These are phyloP conservation scores for Barnettozyma sp. DNA, from an alignment of 805 yeast species.

Conservation along the genomic window DNA sequence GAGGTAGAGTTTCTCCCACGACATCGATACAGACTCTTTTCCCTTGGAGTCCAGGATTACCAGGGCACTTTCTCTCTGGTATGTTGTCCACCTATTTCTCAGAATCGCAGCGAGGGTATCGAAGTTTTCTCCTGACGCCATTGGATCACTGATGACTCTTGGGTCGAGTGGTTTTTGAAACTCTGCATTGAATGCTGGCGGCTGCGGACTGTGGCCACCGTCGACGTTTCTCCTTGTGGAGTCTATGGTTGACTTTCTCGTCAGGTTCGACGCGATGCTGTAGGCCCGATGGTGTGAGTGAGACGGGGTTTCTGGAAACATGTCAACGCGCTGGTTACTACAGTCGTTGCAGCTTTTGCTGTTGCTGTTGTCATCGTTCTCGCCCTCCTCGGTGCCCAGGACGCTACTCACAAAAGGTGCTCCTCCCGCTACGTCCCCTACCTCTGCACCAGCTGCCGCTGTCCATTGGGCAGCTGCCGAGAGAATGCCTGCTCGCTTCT, in stretches of 20 bases:
- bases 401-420: no score
- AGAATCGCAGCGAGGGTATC: constrained; percentile 67
- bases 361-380: neutral
- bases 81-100: constrained; percentile 61
- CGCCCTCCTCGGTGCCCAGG: neutral
- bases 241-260: constrained; percentile 27
- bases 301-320: constrained; percentile 3
- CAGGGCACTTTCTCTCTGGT: constrained; percentile 64
- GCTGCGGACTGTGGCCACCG: constrained; percentile 25
- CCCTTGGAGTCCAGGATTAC: constrained; percentile 70
- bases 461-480: no score
- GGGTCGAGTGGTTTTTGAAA: constrained; percentile 50
- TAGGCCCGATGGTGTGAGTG: constrained; percentile 20
- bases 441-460: no score
- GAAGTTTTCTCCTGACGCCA: constrained; percentile 34
- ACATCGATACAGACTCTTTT: constrained; percentile 64
- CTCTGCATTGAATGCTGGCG: constrained; percentile 25
- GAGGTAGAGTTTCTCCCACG: constrained; percentile 85
- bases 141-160: constrained; percentile 34
- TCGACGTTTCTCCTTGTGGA: constrained; percentile 18
- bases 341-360: neutral
- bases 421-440: no score
- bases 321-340: no score
- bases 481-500: constrained; percentile 43
- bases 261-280: constrained; percentile 20